Evolutionary conservation across 2,329 filamentous ascomycete genomes (phyloP), one percentile per base, ranked within the genome.

Genomic region (Cordyceps cicadae): DNA sequence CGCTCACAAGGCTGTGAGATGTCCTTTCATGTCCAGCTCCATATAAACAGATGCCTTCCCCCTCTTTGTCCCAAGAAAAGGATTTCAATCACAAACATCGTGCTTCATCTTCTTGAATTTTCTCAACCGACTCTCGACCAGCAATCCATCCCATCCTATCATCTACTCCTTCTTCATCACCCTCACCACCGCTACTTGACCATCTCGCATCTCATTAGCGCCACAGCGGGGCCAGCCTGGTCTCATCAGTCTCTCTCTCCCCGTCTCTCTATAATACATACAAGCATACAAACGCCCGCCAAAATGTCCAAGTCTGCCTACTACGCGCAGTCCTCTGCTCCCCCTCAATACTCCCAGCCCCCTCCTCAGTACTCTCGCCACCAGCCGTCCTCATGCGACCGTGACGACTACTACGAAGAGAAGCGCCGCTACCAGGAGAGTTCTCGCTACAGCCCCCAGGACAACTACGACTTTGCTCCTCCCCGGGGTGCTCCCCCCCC

Each of bases 261-360:
- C 24, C 24, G 3, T 24, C 12, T 9, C n/a, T 32, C 39, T 54
- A 24, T 37, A 26, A n/a, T 7, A 41, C 29, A 17, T 46, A 8
- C 29, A 17, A 43, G 43, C 21, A 32, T 21, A 54, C 21, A 48
- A 21, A 21, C 43, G 26, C 26, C n/a, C 19, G 41, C 45, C 41
- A 50, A 49, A 41, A 60, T 60, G 58, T 54, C 51, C 58, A 60
- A 60, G 58, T 49, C 58, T 48, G 51, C 58, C 32, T 60, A 60
- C 51, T 54, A 49, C 45, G 24, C 43, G 51, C 58, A 60, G 51
- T 51, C 51, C 6, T 45, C 58, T 49, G 51, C 58, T 50, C 51
- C 58, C 24, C 58, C 58, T 54, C 51, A 60, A 14, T 60, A 60
- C 51, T 60, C 58, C 5, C 58, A 60, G 34, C 51, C 58, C 14